A percentile compares a stretch with the other conserved stretches of the same genome.
Conservation (phyloP, 768 basidiomycete species). For the Baorangia bicolor region DNA sequence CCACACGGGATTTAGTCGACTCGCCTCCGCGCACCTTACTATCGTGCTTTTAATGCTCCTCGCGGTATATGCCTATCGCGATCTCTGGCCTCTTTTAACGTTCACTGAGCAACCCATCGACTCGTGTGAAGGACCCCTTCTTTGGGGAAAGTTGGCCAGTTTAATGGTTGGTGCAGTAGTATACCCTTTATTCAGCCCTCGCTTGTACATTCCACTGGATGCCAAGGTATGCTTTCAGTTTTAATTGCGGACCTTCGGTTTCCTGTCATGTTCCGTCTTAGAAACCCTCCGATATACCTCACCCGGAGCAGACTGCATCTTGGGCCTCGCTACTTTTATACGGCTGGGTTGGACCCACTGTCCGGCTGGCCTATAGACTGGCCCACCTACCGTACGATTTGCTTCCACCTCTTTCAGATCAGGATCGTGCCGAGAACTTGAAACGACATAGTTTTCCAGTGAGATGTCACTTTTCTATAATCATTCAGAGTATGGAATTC, state of each 20-base stretch:
- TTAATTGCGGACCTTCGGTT: neutral
- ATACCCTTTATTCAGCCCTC: slow-evolving; percentile 1
- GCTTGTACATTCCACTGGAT: neutral
- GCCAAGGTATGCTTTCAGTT: neutral
- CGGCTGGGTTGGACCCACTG: slow-evolving; percentile 1
- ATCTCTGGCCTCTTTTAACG: slow-evolving; percentile 1
- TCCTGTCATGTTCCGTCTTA: neutral
- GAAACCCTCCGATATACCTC: neutral
- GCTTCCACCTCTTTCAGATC: slow-evolving; percentile 1
- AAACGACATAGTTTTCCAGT: neutral
- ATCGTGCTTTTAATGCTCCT: neutral
- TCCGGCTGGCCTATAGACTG: neutral
- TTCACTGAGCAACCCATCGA: neutral
- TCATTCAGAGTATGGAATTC: neutral
- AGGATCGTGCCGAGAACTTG: neutral
- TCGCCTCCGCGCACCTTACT: neutral
- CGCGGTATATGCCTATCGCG: neutral
- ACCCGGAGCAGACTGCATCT: neutral
- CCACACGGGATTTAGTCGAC: neutral
- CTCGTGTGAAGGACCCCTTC: neutral
- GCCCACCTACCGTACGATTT: neutral
- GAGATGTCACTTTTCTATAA: neutral
- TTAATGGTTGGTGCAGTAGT: neutral
- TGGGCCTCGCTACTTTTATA: neutral
- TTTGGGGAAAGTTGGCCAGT: neutral